phyloP scores from a whole-genome alignment of 164 flowering plant genomes.

The Macadamia integrifolia region DNA sequence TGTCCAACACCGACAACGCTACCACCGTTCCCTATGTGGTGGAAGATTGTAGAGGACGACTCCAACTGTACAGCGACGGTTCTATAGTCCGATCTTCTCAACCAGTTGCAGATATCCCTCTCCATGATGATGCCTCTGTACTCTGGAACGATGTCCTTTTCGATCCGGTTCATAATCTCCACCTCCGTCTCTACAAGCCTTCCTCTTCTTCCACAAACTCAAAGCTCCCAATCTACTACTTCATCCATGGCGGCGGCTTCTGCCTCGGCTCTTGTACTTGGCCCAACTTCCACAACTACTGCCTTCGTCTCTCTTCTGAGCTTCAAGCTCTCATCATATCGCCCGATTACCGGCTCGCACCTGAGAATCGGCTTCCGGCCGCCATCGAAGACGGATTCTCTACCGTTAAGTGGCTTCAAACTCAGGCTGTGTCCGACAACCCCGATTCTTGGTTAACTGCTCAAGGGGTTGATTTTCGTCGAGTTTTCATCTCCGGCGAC shows the following conservation, averaged over 20 bases:
- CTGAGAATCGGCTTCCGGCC: conserved; percentile 71
- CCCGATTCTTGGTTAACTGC: conserved; percentile 45
- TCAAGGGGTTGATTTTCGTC: conserved; percentile 46
- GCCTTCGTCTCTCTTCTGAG: conserved; percentile 43
- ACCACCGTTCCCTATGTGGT: conserved; percentile 29
- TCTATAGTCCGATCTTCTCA: conserved; percentile 49
- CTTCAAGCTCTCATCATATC: conserved; percentile 56
- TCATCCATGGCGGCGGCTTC: conserved; percentile 83
- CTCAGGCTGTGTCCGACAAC: conserved; percentile 37
- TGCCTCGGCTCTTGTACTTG: conserved; percentile 67
- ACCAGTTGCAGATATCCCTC: conserved; percentile 47
- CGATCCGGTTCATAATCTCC: conserved; percentile 33
- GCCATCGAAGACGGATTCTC: conserved; percentile 58
- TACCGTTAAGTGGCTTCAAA: conserved; percentile 63
- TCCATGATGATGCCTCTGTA: conserved; percentile 59
- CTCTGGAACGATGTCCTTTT: conserved; percentile 57
- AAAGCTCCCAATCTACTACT: conserved; percentile 57
- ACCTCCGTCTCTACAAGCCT: conserved; percentile 72
- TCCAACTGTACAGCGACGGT: conserved; percentile 63
- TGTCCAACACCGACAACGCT: not conserved
- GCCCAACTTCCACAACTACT: conserved; percentile 72
- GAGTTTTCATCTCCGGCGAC: conserved; percentile 65
- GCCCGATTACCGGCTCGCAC: conserved; percentile 74
- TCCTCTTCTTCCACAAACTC: conserved; percentile 18
- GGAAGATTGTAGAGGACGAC: conserved; percentile 65